Evolutionary conservation across 2,329 filamentous ascomycete species (phyloP).

Genomic region (Hymenoscyphus fructigenus): DNA sequence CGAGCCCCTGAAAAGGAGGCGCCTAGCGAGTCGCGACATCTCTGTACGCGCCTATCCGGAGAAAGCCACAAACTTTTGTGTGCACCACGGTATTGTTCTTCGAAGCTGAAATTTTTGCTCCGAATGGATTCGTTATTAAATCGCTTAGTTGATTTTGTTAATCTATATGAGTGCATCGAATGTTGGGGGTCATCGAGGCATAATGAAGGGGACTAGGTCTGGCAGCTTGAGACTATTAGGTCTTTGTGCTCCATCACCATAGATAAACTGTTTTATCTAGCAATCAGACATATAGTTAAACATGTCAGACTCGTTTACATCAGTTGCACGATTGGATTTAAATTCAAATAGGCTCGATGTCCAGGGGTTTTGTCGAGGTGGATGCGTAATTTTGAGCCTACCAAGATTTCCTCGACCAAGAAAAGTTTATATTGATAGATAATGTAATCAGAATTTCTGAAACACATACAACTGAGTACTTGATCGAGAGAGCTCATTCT

Average conservation of each 20-base stretch:
- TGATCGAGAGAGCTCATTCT: conserved; percentile 40
- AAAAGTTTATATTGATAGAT: conserved; percentile 15
- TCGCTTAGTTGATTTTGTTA: not conserved
- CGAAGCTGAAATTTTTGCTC: not conserved
- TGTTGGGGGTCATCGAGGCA: not conserved
- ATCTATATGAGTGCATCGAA: not conserved
- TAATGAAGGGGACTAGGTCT: not conserved
- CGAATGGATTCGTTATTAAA: not conserved
- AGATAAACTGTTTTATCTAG: not conserved
- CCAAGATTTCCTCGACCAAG: not conserved
- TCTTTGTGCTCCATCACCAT: not conserved
- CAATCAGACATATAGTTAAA: not conserved
- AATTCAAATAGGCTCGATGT: not conserved
- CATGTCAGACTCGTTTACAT: not conserved
- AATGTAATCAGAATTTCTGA: conserved; percentile 23
- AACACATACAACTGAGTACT: conserved; percentile 37
- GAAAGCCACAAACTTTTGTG: not conserved
- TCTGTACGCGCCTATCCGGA: not conserved
- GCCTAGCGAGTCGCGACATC: not conserved
- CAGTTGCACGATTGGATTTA: not conserved
- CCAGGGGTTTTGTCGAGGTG: not conserved
- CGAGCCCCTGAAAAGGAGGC: conserved; percentile 1
- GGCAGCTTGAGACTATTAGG: not conserved
- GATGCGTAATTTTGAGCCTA: not conserved
- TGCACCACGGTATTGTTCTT: not conserved